These are phyloP conservation scores for Aspergillus aculeatinus DNA, from an alignment of 2,329 filamentous ascomycete genomes.

Conservation along the genomic window DNA sequence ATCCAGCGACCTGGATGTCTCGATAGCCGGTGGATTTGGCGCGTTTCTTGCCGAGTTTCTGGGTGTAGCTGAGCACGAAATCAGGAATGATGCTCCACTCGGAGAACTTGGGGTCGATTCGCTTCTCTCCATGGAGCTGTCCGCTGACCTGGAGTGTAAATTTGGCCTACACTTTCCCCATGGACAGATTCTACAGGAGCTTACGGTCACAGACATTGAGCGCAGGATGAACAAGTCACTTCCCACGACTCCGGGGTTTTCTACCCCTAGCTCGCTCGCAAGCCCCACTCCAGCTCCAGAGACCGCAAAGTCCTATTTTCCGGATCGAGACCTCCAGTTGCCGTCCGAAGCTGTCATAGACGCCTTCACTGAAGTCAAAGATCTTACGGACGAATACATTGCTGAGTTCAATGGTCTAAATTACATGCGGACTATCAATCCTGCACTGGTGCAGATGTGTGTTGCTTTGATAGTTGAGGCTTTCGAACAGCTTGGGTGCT, in stretches of 20 bases:
- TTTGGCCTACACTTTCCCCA: background rate
- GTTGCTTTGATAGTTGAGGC: constrained; percentile 26
- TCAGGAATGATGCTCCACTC: too few species aligned
- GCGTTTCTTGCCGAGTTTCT: too few species aligned
- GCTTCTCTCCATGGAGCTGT: background rate
- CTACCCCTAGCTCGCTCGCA: background rate
- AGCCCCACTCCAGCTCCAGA: background rate
- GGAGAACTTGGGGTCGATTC: too few species aligned
- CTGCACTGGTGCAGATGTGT: constrained; percentile 18
- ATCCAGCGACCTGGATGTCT: too few species aligned
- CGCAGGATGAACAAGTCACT: too few species aligned
- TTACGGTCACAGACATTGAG: too few species aligned
- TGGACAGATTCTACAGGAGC: background rate
- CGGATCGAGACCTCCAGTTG: background rate
- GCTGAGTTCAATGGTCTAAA: constrained; percentile 16
- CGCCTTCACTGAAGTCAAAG: constrained; percentile 18
- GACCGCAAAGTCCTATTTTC: background rate
- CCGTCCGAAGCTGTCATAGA: constrained; percentile 20
- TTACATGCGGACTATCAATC: constrained; percentile 26
- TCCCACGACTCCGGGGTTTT: too few species aligned
- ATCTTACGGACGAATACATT: constrained; percentile 28
- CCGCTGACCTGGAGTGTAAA: background rate
- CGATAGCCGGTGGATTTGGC: too few species aligned
- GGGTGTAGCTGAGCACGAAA: too few species aligned
- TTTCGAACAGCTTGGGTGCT: constrained; percentile 31